Base-by-base conservation (phyloP, 2,329 filamentous ascomycete species). In the Fusarium coffeatum region DNA sequence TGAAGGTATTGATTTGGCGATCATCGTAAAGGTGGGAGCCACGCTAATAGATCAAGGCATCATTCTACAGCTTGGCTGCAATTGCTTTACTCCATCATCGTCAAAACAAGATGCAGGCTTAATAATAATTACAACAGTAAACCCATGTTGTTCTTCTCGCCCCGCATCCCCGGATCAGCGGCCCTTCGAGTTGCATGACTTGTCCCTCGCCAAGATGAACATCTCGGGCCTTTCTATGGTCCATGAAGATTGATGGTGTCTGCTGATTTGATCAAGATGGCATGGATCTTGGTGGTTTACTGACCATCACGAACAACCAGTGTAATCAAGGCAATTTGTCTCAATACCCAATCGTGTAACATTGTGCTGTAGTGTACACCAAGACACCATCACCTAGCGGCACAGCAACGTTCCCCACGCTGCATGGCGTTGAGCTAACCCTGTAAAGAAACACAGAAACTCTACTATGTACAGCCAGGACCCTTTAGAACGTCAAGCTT, bases 391-490 rank as follows among this genome's bases (percentile, higher is more conserved):
- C 16, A n/a, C 49, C 25, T 53, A 53, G 49, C 49, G 34, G 49
- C 49, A 53, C 34, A 42, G 49, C 42, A 45, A 34, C 28, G 46
- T 58, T 73, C 65, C 64, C 72, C 64, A 62, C 69, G 63, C 61
- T 71, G 47, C 62, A 68, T 43, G 50, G 59, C 54, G 64, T 69
- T 47, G 45, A 71, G 68, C 67, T 54, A 40, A 46, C 8, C 22
- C 41, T 18, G 41, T 23, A 13, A 58, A 66, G 55, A 45, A 48
- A 25, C 6, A 50, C 11, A 15, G 45, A 49, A 45, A 48, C 57
- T 59, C 57, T 41, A 27, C 16, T 37, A 30, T 11, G 41, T 15
- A 32, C 32, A 37, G 34, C 2, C 16, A 54, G 37, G 41, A 45
- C 63, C 40, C 58, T 51, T 37, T 46, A 28, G 34, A 55, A 67